phyloP scores from a whole-genome alignment of 148 eudicot genomes.

The Persicaria tinctoria region DNA sequence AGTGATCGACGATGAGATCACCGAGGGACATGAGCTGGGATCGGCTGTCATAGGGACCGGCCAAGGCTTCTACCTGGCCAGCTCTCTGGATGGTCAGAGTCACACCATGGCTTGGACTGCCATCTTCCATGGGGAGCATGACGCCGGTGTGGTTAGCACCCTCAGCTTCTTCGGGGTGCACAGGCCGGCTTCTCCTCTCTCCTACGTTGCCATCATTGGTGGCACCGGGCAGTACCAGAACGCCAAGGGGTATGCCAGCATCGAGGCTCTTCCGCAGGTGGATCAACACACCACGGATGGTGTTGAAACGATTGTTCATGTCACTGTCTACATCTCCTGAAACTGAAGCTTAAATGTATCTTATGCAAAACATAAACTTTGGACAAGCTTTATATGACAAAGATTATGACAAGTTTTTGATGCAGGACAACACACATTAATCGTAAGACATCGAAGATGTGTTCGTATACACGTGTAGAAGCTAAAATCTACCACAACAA shows the following conservation, averaged over 20 bases:
- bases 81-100: constrained; percentile 78
- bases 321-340: constrained; percentile 48
- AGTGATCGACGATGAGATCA: constrained; percentile 78
- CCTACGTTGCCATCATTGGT: constrained; percentile 70
- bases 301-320: constrained; percentile 67
- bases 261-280: constrained; percentile 64
- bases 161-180: constrained; percentile 93
- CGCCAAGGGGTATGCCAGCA: constrained; percentile 80
- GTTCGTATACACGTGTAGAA: neutral
- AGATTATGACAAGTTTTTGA: neutral
- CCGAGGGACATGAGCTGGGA: constrained; percentile 83
- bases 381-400: neutral
- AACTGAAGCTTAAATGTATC: no score
- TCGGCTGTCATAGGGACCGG: constrained; percentile 57
- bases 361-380: no score
- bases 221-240: constrained; percentile 85
- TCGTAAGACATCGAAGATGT: neutral
- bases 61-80: constrained; percentile 82
- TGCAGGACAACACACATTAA: neutral
- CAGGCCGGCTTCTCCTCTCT: constrained; percentile 60
- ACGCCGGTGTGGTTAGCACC: constrained; percentile 36
- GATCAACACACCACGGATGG: constrained; percentile 96
- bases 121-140: constrained; percentile 44
- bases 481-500: neutral
- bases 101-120: constrained; percentile 81